Evolutionary conservation across 2,329 filamentous ascomycete genomes (phyloP), one percentile per base, ranked within the genome.

Genomic region (Aspergillus neotritici): DNA sequence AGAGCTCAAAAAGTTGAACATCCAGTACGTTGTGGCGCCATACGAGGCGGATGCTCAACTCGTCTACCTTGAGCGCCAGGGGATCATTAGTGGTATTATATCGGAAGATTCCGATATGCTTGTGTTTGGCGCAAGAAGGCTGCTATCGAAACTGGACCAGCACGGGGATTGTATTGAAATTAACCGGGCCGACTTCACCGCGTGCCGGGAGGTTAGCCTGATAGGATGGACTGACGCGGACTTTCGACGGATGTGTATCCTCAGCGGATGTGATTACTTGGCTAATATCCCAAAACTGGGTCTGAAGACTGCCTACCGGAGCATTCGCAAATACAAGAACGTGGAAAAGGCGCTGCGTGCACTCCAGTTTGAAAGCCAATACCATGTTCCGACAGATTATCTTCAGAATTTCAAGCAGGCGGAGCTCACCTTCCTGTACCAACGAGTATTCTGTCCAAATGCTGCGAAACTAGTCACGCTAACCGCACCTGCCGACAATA

Each of bases 1-100:
- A 54, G 87, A 94, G 63, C 75, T 97, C 57, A 96, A 94, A 69
- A 80, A 80, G 57, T 72, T 83, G 58, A 77, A 81, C 31, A 77
- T 98, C 12, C 79, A 87, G 44, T 97, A 95, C 62, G 76, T 98
- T 43, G 94, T 98, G 13, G 93, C 93, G 1, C 93, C 93, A 0
- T 98, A 96, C 67, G 93, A 98, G 72, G 93, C 93, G 36, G 93
- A 98, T 66, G 84, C 91, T n/a, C 91, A 98, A 66, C 77, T 98
- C 56, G 90, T 89, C 17, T 98, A 97, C 61, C 76, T 98, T 31
- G 93, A 98, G 67, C 82, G 83, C 38, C 79, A 87, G 46, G 91
- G 91, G 1, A 72, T 90, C 39, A 85, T 96, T 55, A 73, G 83
- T 54, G 94, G 88, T 17, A 94, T 98, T 50, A 71, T 98, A 30